phyloP scores from a whole-genome alignment of 1,284 basidiomycete species.

The Ganoderma multipileum region DNA sequence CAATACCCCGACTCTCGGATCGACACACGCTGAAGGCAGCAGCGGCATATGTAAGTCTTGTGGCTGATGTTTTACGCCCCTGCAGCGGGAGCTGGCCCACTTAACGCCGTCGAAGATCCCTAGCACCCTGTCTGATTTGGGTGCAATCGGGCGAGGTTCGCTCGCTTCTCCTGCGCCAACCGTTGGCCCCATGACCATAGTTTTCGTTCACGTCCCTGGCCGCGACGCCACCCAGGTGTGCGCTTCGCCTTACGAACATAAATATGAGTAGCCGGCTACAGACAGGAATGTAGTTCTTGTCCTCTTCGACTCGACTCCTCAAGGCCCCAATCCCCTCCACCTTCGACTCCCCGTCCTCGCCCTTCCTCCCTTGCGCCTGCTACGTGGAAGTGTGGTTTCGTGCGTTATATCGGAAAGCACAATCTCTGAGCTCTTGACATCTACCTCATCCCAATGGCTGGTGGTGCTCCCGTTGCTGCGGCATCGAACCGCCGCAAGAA shows the following conservation, averaged over 20 bases:
- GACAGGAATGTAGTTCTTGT: neutral
- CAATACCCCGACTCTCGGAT: neutral
- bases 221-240: constrained; percentile 15
- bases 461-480: constrained; percentile 44
- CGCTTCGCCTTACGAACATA: constrained; percentile 4
- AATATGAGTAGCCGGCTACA: constrained; percentile 12
- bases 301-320: neutral
- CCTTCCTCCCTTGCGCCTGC: neutral
- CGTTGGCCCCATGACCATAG: constrained; percentile 19
- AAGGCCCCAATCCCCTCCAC: neutral
- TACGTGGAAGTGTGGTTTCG: neutral
- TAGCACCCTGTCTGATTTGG: constrained; percentile 7
- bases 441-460: constrained; percentile 47
- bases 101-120: constrained; percentile 3
- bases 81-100: neutral
- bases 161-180: constrained; percentile 2
- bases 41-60: neutral
- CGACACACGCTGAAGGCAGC: neutral
- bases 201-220: neutral
- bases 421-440: neutral
- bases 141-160: constrained; percentile 12
- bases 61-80: neutral
- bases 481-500: constrained; percentile 57
- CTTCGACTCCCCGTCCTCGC: neutral
- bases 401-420: neutral